phyloP scores from a whole-genome alignment of 768 basidiomycete species.

The Vararia minispora region DNA sequence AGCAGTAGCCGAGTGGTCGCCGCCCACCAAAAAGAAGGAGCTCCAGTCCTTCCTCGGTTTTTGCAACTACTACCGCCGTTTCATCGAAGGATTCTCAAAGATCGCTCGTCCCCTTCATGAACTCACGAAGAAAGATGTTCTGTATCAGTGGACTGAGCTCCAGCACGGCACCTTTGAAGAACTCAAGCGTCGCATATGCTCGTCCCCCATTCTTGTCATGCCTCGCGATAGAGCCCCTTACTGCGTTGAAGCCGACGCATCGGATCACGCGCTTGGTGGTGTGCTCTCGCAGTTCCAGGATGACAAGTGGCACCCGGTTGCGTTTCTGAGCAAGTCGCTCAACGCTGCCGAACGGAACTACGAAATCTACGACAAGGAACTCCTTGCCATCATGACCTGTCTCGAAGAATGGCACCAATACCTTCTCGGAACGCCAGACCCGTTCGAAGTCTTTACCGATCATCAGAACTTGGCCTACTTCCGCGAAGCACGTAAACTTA shows the following conservation, averaged over 20 bases:
- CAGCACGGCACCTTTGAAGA: constrained; percentile 18
- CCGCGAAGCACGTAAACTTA: constrained; percentile 26
- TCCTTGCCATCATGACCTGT: constrained; percentile 33
- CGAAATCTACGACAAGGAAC: constrained; percentile 33
- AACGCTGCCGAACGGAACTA: constrained; percentile 31
- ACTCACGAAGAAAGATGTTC: constrained; percentile 17
- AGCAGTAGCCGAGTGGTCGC: constrained; percentile 27
- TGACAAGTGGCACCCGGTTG: constrained; percentile 23
- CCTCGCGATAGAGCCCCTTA: constrained; percentile 6
- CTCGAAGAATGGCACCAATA: constrained; percentile 24
- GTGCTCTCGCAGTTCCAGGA: constrained; percentile 20
- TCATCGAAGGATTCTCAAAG: constrained; percentile 22
- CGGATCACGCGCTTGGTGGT: constrained; percentile 7
- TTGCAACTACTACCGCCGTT: constrained; percentile 24
- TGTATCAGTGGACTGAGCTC: constrained; percentile 19
- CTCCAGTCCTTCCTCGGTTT: constrained; percentile 33
- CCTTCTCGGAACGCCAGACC: constrained; percentile 14
- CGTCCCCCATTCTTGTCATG: constrained; percentile 19
- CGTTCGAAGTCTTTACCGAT: constrained; percentile 18
- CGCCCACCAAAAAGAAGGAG: constrained; percentile 21
- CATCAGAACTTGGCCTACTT: constrained; percentile 32
- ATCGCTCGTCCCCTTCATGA: constrained; percentile 20
- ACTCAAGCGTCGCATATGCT: constrained; percentile 19
- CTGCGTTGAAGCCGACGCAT: background rate
- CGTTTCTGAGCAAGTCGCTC: constrained; percentile 25